A percentile compares a stretch with the other conserved stretches of the same genome.
These are phyloP conservation scores for Lodderomyces elongisporus DNA, from an alignment of 1,139 yeast species.

Conservation along the genomic window DNA sequence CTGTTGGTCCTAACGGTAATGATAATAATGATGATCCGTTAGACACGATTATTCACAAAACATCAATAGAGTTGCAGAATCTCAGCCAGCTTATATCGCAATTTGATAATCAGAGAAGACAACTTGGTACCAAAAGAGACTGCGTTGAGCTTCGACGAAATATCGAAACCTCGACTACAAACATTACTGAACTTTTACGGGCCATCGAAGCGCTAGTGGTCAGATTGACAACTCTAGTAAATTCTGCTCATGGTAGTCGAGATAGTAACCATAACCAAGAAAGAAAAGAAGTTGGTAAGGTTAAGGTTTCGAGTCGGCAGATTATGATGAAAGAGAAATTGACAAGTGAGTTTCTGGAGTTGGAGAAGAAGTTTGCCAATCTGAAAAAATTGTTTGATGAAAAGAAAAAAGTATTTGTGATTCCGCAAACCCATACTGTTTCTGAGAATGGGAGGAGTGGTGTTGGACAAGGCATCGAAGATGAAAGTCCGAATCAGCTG, in stretches of 20 bases:
- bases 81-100: conserved; percentile 48
- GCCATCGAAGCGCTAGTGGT: conserved; percentile 31
- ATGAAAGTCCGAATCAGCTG: not conserved
- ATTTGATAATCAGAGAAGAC: conserved; percentile 44
- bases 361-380: conserved; percentile 32
- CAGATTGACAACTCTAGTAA: conserved; percentile 29
- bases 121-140: conserved; percentile 56
- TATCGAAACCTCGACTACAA: conserved; percentile 29
- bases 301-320: conserved; percentile 32
- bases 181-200: conserved; percentile 25
- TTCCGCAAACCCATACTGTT: conserved; percentile 1
- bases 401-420: conserved; percentile 24
- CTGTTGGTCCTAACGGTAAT: no score
- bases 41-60: conserved; percentile 27
- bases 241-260: conserved; percentile 18
- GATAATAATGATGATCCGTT: no score
- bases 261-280: conserved; percentile 6
- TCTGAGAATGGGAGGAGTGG: conserved; percentile 8
- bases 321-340: conserved; percentile 37
- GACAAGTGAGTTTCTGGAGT: conserved; percentile 32
- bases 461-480: conserved; percentile 9
- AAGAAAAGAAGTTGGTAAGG: not conserved
- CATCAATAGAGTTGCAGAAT: conserved; percentile 41
- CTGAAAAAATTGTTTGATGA: conserved; percentile 28
- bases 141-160: conserved; percentile 32